These are phyloP conservation scores for Tolypocladium sp. DNA, from an alignment of 2,329 filamentous ascomycete genomes.

Conservation along the genomic window DNA sequence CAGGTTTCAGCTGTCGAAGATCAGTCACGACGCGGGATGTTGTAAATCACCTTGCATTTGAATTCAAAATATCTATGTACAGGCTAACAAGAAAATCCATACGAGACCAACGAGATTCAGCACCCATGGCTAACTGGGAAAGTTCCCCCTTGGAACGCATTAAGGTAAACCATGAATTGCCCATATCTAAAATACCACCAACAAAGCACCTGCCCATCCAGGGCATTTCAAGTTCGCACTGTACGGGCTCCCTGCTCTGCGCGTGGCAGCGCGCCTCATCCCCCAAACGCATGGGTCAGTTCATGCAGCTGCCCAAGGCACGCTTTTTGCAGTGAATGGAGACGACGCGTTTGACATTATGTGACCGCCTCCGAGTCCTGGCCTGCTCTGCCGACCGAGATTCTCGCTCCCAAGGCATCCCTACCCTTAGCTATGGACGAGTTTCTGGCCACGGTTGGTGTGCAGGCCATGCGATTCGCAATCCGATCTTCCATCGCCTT, in stretches of 20 bases:
- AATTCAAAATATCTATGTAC: too few relatives aligned
- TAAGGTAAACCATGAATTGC: neutral
- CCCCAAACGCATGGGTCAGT: neutral
- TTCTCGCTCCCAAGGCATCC: neutral
- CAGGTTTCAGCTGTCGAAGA: neutral
- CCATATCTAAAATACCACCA: neutral
- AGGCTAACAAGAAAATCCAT: too few relatives aligned
- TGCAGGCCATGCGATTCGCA: conserved; percentile 84
- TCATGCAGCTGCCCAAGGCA: neutral
- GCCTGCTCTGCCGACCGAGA: neutral
- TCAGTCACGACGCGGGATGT: neutral
- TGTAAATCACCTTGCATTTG: neutral
- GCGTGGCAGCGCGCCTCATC: neutral
- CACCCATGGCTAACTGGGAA: neutral
- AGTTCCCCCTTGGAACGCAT: neutral
- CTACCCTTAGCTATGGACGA: conserved; percentile 54
- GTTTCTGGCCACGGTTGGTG: conserved; percentile 41
- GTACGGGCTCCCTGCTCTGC: neutral
- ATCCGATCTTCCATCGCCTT: conserved; percentile 80
- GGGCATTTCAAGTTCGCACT: neutral
- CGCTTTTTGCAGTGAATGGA: neutral
- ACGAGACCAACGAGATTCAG: neutral
- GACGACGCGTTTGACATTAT: neutral
- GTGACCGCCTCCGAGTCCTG: neutral
- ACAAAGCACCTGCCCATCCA: neutral